Percentiles rank a stretch among this genome's conserved stretches.
Evolutionary conservation across 1,139 yeast species (phyloP).

Genomic region (Spencermartinsiella ligniputridi): DNA sequence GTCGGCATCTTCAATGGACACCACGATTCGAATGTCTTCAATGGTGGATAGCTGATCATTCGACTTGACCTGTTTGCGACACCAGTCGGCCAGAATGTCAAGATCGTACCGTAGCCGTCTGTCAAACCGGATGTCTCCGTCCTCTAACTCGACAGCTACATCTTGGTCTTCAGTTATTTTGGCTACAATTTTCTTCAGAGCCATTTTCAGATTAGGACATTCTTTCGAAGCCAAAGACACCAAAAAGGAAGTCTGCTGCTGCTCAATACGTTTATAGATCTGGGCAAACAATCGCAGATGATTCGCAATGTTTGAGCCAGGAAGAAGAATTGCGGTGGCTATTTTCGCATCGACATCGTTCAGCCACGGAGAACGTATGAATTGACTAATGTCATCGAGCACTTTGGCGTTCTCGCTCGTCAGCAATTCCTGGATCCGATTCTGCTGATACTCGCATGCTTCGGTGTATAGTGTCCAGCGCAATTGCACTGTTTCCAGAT

Average conservation of each 20-base stretch:
- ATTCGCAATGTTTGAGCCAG: slow-evolving; percentile 36
- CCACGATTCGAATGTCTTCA: slow-evolving; percentile 34
- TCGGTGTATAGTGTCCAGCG: slow-evolving; percentile 38
- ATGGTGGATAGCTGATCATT: slow-evolving; percentile 11
- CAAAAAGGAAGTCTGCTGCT: slow-evolving; percentile 16
- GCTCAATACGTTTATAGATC: slow-evolving; percentile 19
- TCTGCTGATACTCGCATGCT: slow-evolving; percentile 25
- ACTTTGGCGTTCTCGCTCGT: slow-evolving; percentile 21
- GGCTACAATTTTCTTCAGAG: slow-evolving; percentile 37
- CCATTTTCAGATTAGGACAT: slow-evolving; percentile 34
- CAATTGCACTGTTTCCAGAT: slow-evolving; percentile 25
- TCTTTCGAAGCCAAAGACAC: slow-evolving; percentile 33
- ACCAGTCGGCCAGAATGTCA: slow-evolving; percentile 51
- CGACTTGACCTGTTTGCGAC: slow-evolving; percentile 21
- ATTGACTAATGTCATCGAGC: slow-evolving; percentile 22
- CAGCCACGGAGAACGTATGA: slow-evolving; percentile 24
- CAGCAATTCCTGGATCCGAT: slow-evolving; percentile 21
- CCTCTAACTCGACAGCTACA: slow-evolving; percentile 13
- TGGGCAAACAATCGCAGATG: slow-evolving; percentile 30
- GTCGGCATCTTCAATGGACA: slow-evolving; percentile 63
- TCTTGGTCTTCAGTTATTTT: slow-evolving; percentile 23
- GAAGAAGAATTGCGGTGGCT: slow-evolving; percentile 30
- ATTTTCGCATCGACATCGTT: slow-evolving; percentile 22
- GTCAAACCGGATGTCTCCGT: slow-evolving; percentile 23
- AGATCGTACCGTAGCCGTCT: slow-evolving; percentile 48